Evolutionary conservation across 495 filamentous ascomycete genomes (phyloP), one percentile per base, ranked within the genome.

Genomic region (Tuber magnatum): DNA sequence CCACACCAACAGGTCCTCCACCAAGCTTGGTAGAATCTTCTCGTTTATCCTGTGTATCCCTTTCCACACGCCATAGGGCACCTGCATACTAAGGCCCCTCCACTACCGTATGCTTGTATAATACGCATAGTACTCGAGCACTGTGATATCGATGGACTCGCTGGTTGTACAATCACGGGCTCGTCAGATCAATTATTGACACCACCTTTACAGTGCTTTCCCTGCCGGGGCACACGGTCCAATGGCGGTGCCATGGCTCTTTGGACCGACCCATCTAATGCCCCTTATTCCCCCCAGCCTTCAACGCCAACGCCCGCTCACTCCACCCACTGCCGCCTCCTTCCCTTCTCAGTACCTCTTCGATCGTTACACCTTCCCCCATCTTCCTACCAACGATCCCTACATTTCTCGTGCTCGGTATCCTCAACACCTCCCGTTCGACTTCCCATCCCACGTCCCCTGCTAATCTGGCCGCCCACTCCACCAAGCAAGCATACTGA

Each of bases 341-440:
- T 80, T 89, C 86, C 51, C 74, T 68, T 74, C 83, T 82, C 4
- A 83, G 76, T 71, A 89, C 71, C 35, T 74, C 78, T 9, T 75
- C 72, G 12, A 84, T 43, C 72, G 80, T 74, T 40, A 82, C 70
- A 38, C 81, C 56, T 69, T 79, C 76, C 73, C 78, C 75, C 84
- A 83, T 78, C 68, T 70, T 83, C 75, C 89, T 86, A 24, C 94
- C 94, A 75, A 97, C 77, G 40, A 99, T 84, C 0, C 88, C 93
- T 35, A 90, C 87, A 84, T 98, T 97, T 76, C 96, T 86, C 61
- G 94, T 97, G 82, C 93, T 95, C 16, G 94, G 94, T 73, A 97
- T 96, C 56, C 93, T 86, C 70, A 99, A 81, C 84, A 92, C 88
- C 73, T 94, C 93, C 74, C 86, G 91, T 82, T 97, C 93, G 9